Base-by-base conservation (phyloP, 495 filamentous ascomycete genomes). In the Tuber aestivum region DNA sequence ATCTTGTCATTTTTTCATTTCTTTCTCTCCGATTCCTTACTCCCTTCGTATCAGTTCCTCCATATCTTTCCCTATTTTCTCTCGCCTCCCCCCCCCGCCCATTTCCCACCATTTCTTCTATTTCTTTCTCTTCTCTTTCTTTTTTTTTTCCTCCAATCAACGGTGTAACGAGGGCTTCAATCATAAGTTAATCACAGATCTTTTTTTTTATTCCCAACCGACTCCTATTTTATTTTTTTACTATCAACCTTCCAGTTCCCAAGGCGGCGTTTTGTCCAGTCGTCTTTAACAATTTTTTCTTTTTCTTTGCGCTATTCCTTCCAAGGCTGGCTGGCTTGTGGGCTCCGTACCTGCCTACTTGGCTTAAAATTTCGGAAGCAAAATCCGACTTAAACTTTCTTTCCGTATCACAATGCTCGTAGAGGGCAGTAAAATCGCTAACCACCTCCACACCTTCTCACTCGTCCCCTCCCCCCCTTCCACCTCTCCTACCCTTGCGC, bases 1-100 rank as follows among this genome's bases (percentile, higher is more conserved):
- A 81, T 65, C 72, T 78, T 71, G 69, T 72, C 21, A 37, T 41
- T 79, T 74, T 75, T 70, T n/a, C 74, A 73, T 77, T 76, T 84
- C 77, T 44, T 75, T 80, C 56, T 76, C 72, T 72, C 44, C 73
- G 70, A 7, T 44, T 41, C 42, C 41, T 72, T 75, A 75, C 75
- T 71, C 35, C 40, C 72, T 73, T 38, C 79, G 50, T 71, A 74
- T 56, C 48, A 75, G 69, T 73, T 77, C 48, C 48, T 20, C 18
- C 14, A 35, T 35, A 65, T 18, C 56, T 65, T 65, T 65, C 12
- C n/a, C n/a, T 32, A 9, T 27, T 61, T 61, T 0, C 50, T 61
- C 9, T 9, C 2, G 3, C 50, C 2, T 32, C 14, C 14, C n/a
- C 3, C 27, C 27, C 27, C 14, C 10, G n/a, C 14, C n/a, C 27